Conservation (phyloP, 495 filamentous ascomycete species). For the Neurospora hispaniola region DNA sequence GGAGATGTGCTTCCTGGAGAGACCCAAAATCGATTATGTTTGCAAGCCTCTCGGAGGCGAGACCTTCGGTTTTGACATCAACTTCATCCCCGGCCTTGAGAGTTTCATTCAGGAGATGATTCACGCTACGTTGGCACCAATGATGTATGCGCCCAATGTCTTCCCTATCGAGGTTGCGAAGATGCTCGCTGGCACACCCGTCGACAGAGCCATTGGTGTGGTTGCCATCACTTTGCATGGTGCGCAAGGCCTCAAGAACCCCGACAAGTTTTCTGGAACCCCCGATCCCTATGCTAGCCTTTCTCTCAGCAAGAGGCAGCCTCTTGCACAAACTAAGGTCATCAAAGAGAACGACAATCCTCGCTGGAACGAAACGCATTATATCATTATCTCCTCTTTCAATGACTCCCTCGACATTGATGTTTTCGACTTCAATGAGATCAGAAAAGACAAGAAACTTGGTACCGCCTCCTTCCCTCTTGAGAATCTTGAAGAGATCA, state of each 20-base stretch:
- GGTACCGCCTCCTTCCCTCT: constrained; percentile 75
- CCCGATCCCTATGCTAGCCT: constrained; percentile 85
- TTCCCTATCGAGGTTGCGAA: constrained; percentile 98
- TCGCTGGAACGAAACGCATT: constrained; percentile 92
- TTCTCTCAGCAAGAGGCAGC: constrained; percentile 71
- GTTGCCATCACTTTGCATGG: constrained; percentile 84
- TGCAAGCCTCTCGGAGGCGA: constrained; percentile 97
- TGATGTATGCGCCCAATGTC: constrained; percentile 96
- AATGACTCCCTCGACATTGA: constrained; percentile 74
- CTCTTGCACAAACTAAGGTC: constrained; percentile 81
- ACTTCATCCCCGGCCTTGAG: constrained; percentile 92
- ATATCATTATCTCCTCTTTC: constrained; percentile 83
- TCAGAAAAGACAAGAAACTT: constrained; percentile 91
- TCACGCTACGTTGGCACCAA: constrained; percentile 80
- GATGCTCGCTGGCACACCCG: constrained; percentile 88
- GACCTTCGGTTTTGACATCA: constrained; percentile 93
- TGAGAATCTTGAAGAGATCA: constrained; percentile 65
- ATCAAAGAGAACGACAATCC: constrained; percentile 77
- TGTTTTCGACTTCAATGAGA: constrained; percentile 89
- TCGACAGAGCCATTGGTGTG: constrained; percentile 94
- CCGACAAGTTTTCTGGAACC: constrained; percentile 86
- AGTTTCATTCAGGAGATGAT: constrained; percentile 92
- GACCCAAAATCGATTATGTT: constrained; percentile 76
- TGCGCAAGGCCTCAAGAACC: constrained; percentile 84
- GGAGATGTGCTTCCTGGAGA: constrained; percentile 77